Evolutionary conservation across 495 filamentous ascomycete species (phyloP), one percentile per base, ranked within the genome.

Genomic region (Physcia stellaris): DNA sequence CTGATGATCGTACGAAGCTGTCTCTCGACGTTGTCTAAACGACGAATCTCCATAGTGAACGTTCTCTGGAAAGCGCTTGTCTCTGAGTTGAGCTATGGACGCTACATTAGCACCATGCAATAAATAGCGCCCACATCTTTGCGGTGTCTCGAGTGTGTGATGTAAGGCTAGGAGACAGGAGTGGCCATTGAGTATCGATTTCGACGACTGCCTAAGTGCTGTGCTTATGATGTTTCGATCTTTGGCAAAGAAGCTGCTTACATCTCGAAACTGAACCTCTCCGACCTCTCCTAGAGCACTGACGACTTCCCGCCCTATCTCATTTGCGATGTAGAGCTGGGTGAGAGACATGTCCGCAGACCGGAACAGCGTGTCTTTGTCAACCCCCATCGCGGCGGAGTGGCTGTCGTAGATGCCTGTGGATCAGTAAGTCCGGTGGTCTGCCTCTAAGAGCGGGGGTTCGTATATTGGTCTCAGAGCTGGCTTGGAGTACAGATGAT

Each of bases 311-410:
- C 90, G 76, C 48, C 92, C 87, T 45, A 96, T 95, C 67, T 99
- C 90, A 51, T 94, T 95, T 46, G 90, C 83, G 52, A 96, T 86
- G 64, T 95, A 99, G 50, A 99, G 79, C 73, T 96, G 90, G 57
- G 92, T 92, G 75, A 99, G 78, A 72, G 86, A 93, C 90, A 99
- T 99, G 63, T 96, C 87, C 81, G 86, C 79, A 56, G 92, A 96
- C 69, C 92, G 90, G 80, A 99, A 95, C 68, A 94, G 79, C 62
- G 85, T 93, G 62, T 96, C 86, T 64, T 80, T 70, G 24, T 54
- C 66, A 18, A 56, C 48, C 40, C 57, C 68, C 71, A 75, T 75
- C 45, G 38, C 62, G 59, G n/a, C 29, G 39, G 26, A 28, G 13
- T 28, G n/a, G 6, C n/a, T 2, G 21, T 2, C 19, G 22, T 24